Conservation (phyloP, 495 filamentous ascomycete species). For the Evernia prunastri region DNA sequence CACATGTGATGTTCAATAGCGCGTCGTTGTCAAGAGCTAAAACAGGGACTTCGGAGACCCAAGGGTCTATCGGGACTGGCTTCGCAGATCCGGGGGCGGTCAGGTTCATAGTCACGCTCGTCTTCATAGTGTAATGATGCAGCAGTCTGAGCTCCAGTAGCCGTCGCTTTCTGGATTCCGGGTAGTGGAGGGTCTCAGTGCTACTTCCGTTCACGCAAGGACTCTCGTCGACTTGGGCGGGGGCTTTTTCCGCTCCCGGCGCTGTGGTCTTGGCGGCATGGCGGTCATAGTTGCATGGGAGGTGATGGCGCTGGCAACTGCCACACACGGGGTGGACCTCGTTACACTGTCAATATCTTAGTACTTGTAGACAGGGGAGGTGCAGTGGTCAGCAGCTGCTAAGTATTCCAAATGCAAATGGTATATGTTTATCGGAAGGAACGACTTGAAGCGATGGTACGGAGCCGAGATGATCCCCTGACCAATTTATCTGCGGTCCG, state of each 20-base stretch:
- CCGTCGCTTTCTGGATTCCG: conserved; percentile 32
- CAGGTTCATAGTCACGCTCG: conserved; percentile 13
- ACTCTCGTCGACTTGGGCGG: conserved; percentile 8
- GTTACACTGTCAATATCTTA: conserved; percentile 33
- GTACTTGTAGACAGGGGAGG: not conserved
- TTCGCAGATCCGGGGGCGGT: conserved; percentile 17
- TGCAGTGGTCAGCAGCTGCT: not conserved
- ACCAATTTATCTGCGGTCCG: too few relatives aligned
- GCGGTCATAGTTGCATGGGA: conserved; percentile 31
- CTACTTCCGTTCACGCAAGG: conserved; percentile 17
- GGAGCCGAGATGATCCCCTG: too few relatives aligned
- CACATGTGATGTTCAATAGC: conserved; percentile 34
- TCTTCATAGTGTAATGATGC: conserved; percentile 32
- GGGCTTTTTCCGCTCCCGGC: too few relatives aligned
- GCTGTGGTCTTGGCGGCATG: conserved; percentile 9
- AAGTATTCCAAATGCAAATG: too few relatives aligned
- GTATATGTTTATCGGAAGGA: too few relatives aligned
- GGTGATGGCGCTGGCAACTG: conserved; percentile 33
- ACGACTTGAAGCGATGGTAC: too few relatives aligned
- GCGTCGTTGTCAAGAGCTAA: conserved; percentile 33
- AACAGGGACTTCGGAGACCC: conserved; percentile 26
- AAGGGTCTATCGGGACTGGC: conserved; percentile 22
- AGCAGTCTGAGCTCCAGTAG: conserved; percentile 34
- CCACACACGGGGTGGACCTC: conserved; percentile 37
- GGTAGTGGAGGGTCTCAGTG: conserved; percentile 19